Evolutionary conservation across 495 filamentous ascomycete species (phyloP).

Genomic region (Paragyromitra xinjiangensis): DNA sequence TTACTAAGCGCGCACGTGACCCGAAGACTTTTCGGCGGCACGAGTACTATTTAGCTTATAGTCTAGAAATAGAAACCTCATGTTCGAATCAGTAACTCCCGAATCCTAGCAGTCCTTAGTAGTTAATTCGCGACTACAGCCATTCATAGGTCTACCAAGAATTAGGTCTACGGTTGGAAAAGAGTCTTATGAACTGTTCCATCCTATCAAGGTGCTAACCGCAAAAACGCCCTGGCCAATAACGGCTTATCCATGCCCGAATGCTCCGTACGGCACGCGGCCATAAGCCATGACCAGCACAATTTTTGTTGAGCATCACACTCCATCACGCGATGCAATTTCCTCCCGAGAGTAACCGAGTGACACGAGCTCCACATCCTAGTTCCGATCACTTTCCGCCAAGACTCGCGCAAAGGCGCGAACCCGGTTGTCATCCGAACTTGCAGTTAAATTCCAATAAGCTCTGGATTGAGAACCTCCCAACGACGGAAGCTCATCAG

Average conservation of each 20-base stretch:
- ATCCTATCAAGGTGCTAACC: not conserved
- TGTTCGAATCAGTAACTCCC: no score
- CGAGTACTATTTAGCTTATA: no score
- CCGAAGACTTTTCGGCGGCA: no score
- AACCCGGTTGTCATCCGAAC: not conserved
- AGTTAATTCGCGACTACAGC: no score
- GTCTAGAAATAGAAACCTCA: no score
- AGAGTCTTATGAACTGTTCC: no score
- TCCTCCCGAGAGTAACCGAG: conserved; percentile 10
- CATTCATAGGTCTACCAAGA: no score
- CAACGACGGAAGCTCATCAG: conserved; percentile 1
- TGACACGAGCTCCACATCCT: not conserved
- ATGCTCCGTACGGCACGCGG: not conserved
- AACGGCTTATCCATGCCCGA: no score
- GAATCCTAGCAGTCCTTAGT: no score
- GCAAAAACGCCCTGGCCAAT: not conserved
- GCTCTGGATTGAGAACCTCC: not conserved
- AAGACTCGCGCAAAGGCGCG: not conserved
- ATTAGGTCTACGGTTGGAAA: no score
- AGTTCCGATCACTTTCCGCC: not conserved
- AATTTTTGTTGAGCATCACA: not conserved
- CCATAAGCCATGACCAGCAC: not conserved
- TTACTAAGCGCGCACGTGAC: no score
- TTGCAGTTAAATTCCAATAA: not conserved
- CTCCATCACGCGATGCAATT: not conserved